These are phyloP conservation scores for Ammopiptanthus mongolicus DNA, from an alignment of 306 rosid species.

Conservation along the genomic window DNA sequence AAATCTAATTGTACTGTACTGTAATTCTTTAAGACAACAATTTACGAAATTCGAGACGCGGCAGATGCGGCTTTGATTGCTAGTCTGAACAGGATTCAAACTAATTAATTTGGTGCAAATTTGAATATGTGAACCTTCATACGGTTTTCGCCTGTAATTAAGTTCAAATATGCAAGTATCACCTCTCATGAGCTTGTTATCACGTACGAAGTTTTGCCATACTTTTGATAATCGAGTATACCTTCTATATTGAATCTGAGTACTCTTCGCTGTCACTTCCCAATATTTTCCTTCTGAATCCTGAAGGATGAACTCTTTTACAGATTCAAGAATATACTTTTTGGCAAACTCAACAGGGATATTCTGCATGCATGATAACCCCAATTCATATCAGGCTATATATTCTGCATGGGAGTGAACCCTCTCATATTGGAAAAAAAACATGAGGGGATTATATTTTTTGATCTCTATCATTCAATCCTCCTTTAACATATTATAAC, in stretches of 20 bases:
- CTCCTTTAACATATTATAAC: no score
- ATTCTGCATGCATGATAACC: not conserved
- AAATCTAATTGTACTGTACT: no score
- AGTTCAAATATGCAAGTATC: conserved; percentile 17
- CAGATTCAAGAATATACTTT: not conserved
- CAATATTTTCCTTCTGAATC: not conserved
- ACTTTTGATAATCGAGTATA: not conserved
- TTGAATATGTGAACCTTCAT: conserved; percentile 8
- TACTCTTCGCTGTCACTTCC: not conserved
- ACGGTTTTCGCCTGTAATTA: not conserved
- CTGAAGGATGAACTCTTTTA: not conserved
- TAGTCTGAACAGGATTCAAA: no score
- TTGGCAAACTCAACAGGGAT: not conserved
- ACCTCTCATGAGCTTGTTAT: conserved; percentile 15
- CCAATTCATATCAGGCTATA: not conserved
- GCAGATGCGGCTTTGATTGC: no score
- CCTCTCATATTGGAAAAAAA: no score
- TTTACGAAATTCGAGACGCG: no score
- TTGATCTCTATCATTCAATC: no score
- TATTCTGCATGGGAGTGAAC: no score
- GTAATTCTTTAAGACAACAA: no score
- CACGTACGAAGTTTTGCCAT: not conserved
- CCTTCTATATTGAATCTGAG: not conserved
- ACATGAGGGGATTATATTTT: no score
- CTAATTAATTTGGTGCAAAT: not conserved